phyloP scores from a whole-genome alignment of 2,329 filamentous ascomycete genomes.

The Aspergillus sp. region DNA sequence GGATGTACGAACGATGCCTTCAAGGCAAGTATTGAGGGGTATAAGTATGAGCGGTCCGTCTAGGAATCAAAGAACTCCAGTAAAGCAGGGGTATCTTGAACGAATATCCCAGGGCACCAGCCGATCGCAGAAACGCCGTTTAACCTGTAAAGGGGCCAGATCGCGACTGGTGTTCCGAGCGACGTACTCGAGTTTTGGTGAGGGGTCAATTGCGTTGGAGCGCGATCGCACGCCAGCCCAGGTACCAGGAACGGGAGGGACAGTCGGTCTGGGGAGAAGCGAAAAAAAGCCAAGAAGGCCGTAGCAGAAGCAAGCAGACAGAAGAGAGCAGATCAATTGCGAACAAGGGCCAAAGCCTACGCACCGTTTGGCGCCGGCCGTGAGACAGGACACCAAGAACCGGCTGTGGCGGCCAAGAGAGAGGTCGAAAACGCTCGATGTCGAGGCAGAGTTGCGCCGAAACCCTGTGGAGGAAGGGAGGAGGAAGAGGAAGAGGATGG shows the following conservation, averaged over 20 bases:
- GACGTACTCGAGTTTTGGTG: not conserved
- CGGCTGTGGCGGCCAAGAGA: constrained; percentile 46
- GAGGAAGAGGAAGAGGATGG: constrained; percentile 10
- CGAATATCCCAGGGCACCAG: constrained; percentile 25
- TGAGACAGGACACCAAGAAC: constrained; percentile 48
- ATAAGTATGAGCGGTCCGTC: constrained; percentile 27
- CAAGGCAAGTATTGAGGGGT: constrained; percentile 30
- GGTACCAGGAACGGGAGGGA: constrained; percentile 18
- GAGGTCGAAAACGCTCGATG: constrained; percentile 32
- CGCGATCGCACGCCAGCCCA: constrained; percentile 11
- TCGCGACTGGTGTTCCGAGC: constrained; percentile 17
- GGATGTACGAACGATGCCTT: constrained; percentile 28
- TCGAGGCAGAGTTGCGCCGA: constrained; percentile 29
- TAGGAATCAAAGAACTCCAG: constrained; percentile 27
- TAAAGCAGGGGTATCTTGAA: constrained; percentile 37
- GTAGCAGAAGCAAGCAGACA: constrained; percentile 16
- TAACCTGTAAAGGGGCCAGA: constrained; percentile 21
- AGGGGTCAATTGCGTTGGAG: constrained; percentile 14
- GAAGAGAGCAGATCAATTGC: constrained; percentile 21
- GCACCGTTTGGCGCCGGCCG: constrained; percentile 48
- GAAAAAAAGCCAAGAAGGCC: constrained; percentile 16
- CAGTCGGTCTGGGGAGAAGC: constrained; percentile 16
- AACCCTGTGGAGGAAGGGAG: constrained; percentile 23
- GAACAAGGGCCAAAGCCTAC: constrained; percentile 42
- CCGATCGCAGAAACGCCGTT: constrained; percentile 16